phyloP scores from a whole-genome alignment of 208 protist species.

The Kentomonas sorsogonicus region DNA sequence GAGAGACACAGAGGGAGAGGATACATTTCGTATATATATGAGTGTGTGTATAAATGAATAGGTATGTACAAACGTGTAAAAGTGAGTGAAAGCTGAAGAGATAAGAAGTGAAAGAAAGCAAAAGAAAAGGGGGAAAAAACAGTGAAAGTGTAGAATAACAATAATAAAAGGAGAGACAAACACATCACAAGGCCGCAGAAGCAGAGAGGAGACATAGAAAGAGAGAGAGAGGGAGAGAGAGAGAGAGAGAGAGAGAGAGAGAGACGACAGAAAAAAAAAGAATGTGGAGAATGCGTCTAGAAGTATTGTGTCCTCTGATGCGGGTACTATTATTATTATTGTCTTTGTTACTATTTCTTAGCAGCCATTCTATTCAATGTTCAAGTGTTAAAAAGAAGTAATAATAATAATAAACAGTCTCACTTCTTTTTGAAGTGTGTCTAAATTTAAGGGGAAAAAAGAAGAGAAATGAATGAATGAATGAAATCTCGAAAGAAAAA shows the following conservation, averaged over 20 bases:
- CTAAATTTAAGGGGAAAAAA: too few relatives aligned
- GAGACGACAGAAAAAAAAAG: not conserved
- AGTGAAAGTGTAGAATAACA: not conserved
- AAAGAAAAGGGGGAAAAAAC: constrained; percentile 1
- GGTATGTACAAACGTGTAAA: not conserved
- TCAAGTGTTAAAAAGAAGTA: not conserved
- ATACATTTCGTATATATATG: not conserved
- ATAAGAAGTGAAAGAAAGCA: not conserved
- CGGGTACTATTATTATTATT: too few relatives aligned
- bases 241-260: not conserved
- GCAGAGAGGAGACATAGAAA: constrained; percentile 4
- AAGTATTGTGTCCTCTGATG: too few relatives aligned
- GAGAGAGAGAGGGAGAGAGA: constrained; percentile 4
- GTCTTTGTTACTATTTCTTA: too few relatives aligned
- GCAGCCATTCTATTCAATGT: too few relatives aligned
- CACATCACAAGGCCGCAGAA: too few relatives aligned
- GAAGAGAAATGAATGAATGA: too few relatives aligned
- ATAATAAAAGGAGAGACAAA: too few relatives aligned
- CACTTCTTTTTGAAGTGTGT: too few relatives aligned
- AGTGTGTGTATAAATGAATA: not conserved
- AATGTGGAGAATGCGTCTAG: not conserved
- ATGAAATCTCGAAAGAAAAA: too few relatives aligned
- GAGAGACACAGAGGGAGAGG: not conserved
- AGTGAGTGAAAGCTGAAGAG: not conserved
- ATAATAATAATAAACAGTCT: too few relatives aligned